Base-by-base conservation (phyloP, 345 rosid genomes). In the Euclidium syriacum region DNA sequence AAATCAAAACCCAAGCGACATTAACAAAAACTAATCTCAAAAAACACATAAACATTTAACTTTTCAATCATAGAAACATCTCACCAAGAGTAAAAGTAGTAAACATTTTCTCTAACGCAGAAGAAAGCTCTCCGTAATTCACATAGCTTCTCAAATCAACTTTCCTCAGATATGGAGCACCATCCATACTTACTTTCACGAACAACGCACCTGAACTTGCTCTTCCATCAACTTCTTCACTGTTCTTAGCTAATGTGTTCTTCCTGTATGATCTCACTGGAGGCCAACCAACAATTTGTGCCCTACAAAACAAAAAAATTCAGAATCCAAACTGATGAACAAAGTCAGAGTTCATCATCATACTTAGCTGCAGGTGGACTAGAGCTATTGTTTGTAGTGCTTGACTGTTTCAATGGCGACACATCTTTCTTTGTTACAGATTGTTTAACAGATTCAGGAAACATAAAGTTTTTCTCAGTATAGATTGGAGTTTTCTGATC, bases 171-270 rank as follows among this genome's bases (percentile, higher is more conserved):
- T 86, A 91, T 49, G 95, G 96, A 70, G 98, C 98, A 41, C 98
- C 96, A 11, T 88, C 95, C 98, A 91, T 91, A 75, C 98, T 91
- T 50, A 88, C 98, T 79, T 91, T 91, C 52, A 91, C 78, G 61
- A 83, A 88, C 58, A 91, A 88, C 30, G 81, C 76, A 14, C 76
- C 81, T 5, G 80, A 79, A 73, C 88, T 82, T 2, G 90, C 88
- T 44, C 78, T 88, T 15, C 96, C 95, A 75, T 91, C 90, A 55
- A 91, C 92, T 76, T 86, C 98, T 17, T 86, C 95, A 43, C 77
- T 86, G 76, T 79, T 85, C 88, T 82, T 91, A 42, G 87, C 92
- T 75, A 91, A 73, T 12, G 87, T 75, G 53, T 73, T 73, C 72
- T 73, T 73, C 53, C 76, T 52, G 76, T 73, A 73, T 6, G 76